Evolutionary conservation across 768 basidiomycete genomes (phyloP).

Genomic region (Mycena vulgaris): DNA sequence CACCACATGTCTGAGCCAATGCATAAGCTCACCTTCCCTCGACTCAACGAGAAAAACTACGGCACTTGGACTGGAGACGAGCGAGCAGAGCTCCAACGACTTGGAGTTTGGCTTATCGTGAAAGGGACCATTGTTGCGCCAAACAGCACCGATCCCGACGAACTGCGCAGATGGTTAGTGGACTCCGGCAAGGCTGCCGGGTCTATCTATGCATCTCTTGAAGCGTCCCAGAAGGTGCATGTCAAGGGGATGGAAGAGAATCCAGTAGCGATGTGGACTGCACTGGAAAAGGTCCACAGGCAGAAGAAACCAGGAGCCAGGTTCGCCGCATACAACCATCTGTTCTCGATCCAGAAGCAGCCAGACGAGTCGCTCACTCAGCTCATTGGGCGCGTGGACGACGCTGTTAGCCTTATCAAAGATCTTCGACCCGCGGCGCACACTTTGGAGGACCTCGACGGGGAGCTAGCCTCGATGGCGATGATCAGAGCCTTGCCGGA

Average conservation of each 20-base stretch:
- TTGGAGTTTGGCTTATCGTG: slow-evolving; percentile 24
- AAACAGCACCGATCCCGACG: background rate
- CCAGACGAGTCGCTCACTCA: slow-evolving; percentile 11
- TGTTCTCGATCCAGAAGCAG: slow-evolving; percentile 14
- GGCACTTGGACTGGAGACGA: slow-evolving; percentile 10
- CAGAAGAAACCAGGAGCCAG: slow-evolving; percentile 42
- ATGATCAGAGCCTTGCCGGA: slow-evolving; percentile 41
- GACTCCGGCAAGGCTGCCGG: slow-evolving; percentile 39
- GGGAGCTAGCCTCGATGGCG: slow-evolving; percentile 41
- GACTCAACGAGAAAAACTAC: slow-evolving; percentile 26
- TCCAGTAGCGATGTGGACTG: slow-evolving; percentile 42
- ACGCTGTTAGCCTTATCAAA: slow-evolving; percentile 35
- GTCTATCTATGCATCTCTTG: slow-evolving; percentile 39
- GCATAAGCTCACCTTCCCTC: slow-evolving; percentile 16
- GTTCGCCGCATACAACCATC: slow-evolving; percentile 31
- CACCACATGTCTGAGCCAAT: slow-evolving; percentile 5
- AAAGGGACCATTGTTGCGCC: slow-evolving; percentile 18
- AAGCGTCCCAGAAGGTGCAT: slow-evolving; percentile 38
- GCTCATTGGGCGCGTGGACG: slow-evolving; percentile 36
- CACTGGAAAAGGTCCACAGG: slow-evolving; percentile 38
- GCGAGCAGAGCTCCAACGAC: slow-evolving; percentile 24
- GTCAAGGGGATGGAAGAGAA: slow-evolving; percentile 39
- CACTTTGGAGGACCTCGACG: slow-evolving; percentile 36
- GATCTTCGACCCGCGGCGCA: slow-evolving; percentile 33
- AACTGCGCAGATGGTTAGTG: slow-evolving; percentile 10